These are phyloP conservation scores for Xenoacremonium recifei DNA, from an alignment of 2,329 filamentous ascomycete species.

Conservation along the genomic window DNA sequence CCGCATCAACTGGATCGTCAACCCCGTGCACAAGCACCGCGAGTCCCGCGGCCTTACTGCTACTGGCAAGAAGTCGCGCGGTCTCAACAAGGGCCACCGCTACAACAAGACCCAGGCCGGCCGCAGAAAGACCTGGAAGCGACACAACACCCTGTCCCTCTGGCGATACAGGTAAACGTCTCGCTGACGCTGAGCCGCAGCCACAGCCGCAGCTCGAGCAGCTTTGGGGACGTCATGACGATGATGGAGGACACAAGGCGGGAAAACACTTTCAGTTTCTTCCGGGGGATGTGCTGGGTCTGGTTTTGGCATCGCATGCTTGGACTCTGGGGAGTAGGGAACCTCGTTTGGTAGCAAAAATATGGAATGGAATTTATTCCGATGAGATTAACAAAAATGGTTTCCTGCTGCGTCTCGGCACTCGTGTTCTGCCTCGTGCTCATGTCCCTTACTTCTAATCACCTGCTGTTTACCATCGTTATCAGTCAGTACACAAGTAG, in stretches of 20 bases:
- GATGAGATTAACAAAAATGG: constrained; percentile 24
- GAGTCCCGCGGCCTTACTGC: constrained; percentile 95
- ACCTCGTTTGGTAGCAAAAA: constrained; percentile 29
- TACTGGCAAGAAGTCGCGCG: constrained; percentile 99
- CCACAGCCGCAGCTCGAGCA: constrained; percentile 2
- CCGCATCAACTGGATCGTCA: constrained; percentile 99
- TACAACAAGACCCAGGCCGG: constrained; percentile 98
- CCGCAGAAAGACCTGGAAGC: constrained; percentile 99
- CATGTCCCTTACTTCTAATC: too few relatives aligned
- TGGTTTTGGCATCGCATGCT: constrained; percentile 31
- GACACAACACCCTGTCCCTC: constrained; percentile 98
- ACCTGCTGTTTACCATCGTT: too few relatives aligned
- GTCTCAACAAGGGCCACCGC: constrained; percentile 98
- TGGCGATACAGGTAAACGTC: constrained; percentile 87
- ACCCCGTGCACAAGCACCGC: constrained; percentile 99
- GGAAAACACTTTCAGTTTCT: too few relatives aligned
- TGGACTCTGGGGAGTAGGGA: constrained; percentile 32
- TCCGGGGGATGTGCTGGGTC: constrained; percentile 25
- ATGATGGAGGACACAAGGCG: constrained; percentile 18
- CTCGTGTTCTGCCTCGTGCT: too few relatives aligned
- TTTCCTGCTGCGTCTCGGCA: constrained; percentile 18
- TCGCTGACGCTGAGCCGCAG: too few relatives aligned
- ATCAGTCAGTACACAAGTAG: too few relatives aligned
- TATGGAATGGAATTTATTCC: constrained; percentile 32
- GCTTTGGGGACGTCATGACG: constrained; percentile 8